Evolutionary conservation across 805 yeast species (phyloP).

Genomic region (Schwanniomyces polymorphus): DNA sequence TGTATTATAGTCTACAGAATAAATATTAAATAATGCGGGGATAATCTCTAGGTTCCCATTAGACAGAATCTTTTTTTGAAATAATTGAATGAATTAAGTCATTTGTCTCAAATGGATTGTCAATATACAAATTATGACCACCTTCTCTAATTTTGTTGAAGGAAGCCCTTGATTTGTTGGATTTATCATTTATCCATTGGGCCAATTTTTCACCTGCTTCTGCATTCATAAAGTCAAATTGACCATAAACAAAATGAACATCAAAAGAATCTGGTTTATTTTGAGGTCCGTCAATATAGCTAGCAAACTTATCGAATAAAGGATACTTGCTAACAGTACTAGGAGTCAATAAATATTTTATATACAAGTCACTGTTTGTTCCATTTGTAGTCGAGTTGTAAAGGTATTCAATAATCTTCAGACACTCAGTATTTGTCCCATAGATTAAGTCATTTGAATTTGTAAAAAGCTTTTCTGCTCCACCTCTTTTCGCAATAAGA

Average conservation of each 20-base stretch:
- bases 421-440: conserved; percentile 38
- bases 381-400: conserved; percentile 42
- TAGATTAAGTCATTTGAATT: conserved; percentile 30
- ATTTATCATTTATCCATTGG: conserved; percentile 16
- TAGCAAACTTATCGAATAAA: conserved; percentile 53
- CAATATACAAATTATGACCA: conserved; percentile 46
- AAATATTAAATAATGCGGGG: too few species aligned
- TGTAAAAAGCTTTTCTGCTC: conserved; percentile 20
- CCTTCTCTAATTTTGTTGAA: conserved; percentile 32
- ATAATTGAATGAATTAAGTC: conserved; percentile 13
- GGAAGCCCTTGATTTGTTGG: conserved; percentile 17
- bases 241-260: conserved; percentile 60
- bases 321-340: conserved; percentile 68
- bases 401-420: conserved; percentile 38
- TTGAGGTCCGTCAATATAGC: conserved; percentile 20
- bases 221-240: conserved; percentile 72
- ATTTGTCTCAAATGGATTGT: conserved; percentile 45
- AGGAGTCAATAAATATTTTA: conserved; percentile 53
- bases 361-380: conserved; percentile 38
- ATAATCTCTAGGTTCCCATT: too few species aligned
- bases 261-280: conserved; percentile 18
- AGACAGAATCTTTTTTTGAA: neutral
- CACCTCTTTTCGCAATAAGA: conserved; percentile 31
- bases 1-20: too few species aligned
- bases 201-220: conserved; percentile 48